phyloP scores from a whole-genome alignment of 306 rosid genomes.

The Prunus salicina region DNA sequence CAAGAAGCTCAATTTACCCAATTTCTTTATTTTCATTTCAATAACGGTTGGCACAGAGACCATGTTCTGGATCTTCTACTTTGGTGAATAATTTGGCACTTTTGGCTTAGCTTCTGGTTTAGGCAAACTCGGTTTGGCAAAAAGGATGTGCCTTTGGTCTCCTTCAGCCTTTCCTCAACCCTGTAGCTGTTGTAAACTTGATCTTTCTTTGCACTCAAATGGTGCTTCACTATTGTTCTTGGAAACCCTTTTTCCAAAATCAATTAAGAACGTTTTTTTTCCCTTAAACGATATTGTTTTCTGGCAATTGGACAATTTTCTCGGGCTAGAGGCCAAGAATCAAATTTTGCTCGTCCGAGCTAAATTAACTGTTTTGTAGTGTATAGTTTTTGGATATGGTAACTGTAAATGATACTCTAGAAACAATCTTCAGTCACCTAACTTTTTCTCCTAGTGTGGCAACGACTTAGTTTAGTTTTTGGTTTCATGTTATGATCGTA shows the following conservation, averaged over 20 bases:
- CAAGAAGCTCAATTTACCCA: neutral
- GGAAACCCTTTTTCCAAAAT: neutral
- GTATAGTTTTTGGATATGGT: neutral
- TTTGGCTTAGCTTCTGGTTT: neutral
- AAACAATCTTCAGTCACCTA: neutral
- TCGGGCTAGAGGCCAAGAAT: neutral
- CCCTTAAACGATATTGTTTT: neutral
- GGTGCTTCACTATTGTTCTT: neutral
- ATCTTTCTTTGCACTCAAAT: neutral
- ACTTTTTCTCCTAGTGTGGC: neutral
- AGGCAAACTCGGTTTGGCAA: neutral
- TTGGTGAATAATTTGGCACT: neutral
- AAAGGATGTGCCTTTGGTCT: neutral
- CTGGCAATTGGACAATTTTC: neutral
- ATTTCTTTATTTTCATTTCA: neutral
- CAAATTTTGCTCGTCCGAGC: neutral
- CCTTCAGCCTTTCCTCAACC: neutral
- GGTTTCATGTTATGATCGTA: neutral
- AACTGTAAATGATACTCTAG: neutral
- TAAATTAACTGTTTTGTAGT: neutral
- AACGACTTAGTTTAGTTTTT: neutral
- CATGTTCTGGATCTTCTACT: constrained; percentile 3
- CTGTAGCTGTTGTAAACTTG: neutral
- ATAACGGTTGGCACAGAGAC: neutral
- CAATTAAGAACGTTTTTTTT: neutral